Percentiles rank a stretch among this genome's conserved stretches.
These are phyloP conservation scores for Aspergillus steynii DNA, from an alignment of 495 filamentous ascomycete species.

Conservation along the genomic window DNA sequence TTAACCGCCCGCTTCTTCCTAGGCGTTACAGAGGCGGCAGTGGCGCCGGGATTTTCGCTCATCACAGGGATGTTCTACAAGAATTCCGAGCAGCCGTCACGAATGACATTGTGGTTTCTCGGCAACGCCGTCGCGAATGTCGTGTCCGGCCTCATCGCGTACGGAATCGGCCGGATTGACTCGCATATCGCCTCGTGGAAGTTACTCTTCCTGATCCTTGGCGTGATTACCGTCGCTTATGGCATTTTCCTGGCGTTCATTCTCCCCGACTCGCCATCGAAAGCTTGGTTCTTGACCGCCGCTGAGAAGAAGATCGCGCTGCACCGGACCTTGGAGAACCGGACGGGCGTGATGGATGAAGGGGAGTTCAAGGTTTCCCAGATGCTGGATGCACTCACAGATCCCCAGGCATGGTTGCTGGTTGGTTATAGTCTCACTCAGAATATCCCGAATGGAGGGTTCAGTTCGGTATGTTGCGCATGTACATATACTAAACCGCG, in stretches of 20 bases:
- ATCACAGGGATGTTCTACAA: conserved; percentile 61
- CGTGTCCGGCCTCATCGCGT: conserved; percentile 45
- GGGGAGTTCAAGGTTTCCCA: conserved; percentile 53
- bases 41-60: conserved; percentile 58
- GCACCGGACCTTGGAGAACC: conserved; percentile 52
- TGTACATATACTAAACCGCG: too few species aligned
- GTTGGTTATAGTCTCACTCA: conserved; percentile 31
- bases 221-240: conserved; percentile 34
- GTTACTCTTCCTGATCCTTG: conserved; percentile 36
- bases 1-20: conserved; percentile 54
- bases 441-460: conserved; percentile 41
- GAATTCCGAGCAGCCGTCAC: conserved; percentile 51
- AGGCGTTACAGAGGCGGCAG: conserved; percentile 54
- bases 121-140: conserved; percentile 52
- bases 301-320: conserved; percentile 51
- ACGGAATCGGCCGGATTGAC: conserved; percentile 44
- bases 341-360: conserved; percentile 54
- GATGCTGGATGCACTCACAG: conserved; percentile 46
- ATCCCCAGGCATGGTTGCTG: conserved; percentile 50
- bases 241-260: conserved; percentile 41
- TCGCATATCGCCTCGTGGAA: conserved; percentile 32
- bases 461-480: neutral
- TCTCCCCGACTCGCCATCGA: conserved; percentile 52
- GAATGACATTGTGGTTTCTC: conserved; percentile 55
- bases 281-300: conserved; percentile 34